phyloP scores from a whole-genome alignment of 257 asterid genomes.

The Solanum paucissectum region DNA sequence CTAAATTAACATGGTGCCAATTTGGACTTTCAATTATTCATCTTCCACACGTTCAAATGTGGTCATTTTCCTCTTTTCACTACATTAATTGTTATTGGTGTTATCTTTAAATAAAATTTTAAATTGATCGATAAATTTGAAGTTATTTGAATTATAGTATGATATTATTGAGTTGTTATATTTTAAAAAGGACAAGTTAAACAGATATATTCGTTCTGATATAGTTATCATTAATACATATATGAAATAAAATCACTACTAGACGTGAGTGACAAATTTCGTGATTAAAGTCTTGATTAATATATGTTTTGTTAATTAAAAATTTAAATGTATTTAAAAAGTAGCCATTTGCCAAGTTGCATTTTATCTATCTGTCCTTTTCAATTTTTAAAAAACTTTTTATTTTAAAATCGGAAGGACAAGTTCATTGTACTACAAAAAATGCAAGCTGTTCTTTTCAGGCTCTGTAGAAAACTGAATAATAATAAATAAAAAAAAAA shows the following conservation, averaged over 20 bases:
- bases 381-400: neutral
- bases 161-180: neutral
- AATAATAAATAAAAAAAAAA: neutral
- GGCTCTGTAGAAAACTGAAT: neutral
- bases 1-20: neutral
- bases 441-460: neutral
- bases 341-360: neutral
- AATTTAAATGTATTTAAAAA: neutral
- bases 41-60: neutral
- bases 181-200: too few species aligned
- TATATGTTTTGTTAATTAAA: neutral
- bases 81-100: accelerated
- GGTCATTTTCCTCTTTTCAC: neutral
- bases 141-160: too few species aligned
- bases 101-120: too few species aligned
- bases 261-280: neutral
- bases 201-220: too few species aligned
- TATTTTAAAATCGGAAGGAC: neutral
- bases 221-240: neutral
- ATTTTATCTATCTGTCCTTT: neutral
- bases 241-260: neutral
- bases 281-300: neutral
- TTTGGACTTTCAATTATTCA: neutral
- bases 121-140: accelerated
- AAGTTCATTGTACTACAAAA: neutral